A percentile compares a stretch with the other conserved stretches of the same genome.
Evolutionary conservation across 805 yeast genomes (phyloP).

Genomic region (Cyberlindnera petersonii): DNA sequence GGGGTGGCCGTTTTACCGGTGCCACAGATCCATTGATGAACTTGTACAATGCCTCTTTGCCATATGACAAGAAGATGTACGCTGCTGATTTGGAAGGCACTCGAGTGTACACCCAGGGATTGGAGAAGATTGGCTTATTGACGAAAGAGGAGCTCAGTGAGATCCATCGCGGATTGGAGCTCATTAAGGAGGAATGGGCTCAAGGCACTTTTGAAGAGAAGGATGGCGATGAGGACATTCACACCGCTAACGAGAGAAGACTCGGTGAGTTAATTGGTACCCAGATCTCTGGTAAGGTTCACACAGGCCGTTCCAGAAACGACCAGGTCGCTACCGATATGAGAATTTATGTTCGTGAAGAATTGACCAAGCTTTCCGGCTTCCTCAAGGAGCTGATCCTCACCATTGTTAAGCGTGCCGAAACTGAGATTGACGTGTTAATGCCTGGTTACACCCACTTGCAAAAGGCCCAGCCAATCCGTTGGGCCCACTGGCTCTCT

Average conservation of each 20-base stretch:
- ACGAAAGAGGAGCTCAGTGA: constrained; percentile 68
- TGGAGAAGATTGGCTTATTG: constrained; percentile 72
- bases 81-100: constrained; percentile 93
- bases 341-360: constrained; percentile 88
- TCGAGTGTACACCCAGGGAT: constrained; percentile 84
- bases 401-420: constrained; percentile 72
- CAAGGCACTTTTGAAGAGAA: constrained; percentile 61
- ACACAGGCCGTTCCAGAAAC: constrained; percentile 98
- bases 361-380: constrained; percentile 52
- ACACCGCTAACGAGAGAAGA: constrained; percentile 97
- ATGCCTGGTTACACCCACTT: constrained; percentile 99
- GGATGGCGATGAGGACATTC: constrained; percentile 95
- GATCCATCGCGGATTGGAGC: constrained; percentile 78
- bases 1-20: constrained; percentile 99
- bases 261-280: constrained; percentile 94
- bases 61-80: constrained; percentile 94
- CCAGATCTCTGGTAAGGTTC: constrained; percentile 94
- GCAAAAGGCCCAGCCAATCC: constrained; percentile 97
- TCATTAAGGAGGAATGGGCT: constrained; percentile 81
- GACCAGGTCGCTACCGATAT: constrained; percentile 99
- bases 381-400: constrained; percentile 59
- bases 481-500: constrained; percentile 98
- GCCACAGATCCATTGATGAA: constrained; percentile 98
- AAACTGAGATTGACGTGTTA: constrained; percentile 78
- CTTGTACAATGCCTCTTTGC: constrained; percentile 91